Evolutionary conservation across 2,329 filamentous ascomycete genomes (phyloP), one percentile per base, ranked within the genome.

Genomic region (Monilinia aucupariae): DNA sequence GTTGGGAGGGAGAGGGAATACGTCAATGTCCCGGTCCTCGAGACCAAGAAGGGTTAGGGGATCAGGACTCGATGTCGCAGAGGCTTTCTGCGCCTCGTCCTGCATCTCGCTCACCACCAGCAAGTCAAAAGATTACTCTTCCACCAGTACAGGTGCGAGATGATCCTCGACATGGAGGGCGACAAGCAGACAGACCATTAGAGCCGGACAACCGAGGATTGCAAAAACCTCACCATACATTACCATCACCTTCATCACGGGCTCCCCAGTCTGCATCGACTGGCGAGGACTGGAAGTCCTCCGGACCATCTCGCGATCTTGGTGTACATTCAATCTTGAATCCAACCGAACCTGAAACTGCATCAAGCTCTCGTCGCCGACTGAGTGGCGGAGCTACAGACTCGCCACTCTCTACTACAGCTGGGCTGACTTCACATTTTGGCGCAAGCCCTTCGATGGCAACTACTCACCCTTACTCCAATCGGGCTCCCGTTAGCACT

Each of bases 31-130:
- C 79, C 75, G 79, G 78, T 78, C 77, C 76, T 76, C 76, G 75
- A 75, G 78, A 77, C 76, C 76, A 77, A 74, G 76, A 76, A 76
- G 75, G 76, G 75, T 77, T 76, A 80, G 81, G 82, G 79, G 82
- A 83, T 76, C 79, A 80, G 81, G 77, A 77, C 78, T 81, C 82
- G 78, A 87, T 87, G 85, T 85, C 83, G 78, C 82, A 85, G 79
- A 81, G 79, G 78, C 80, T 79, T 72, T 75, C 80, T 80, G 78
- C 78, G 76, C 77, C 81, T 81, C 79, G 76, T 74, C 79, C 82
- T 79, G 76, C 78, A 74, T 81, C 82, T 76, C 80, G 77, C 65
- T 73, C 73, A 68, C 68, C 73, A 66, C 52, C 70, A 67, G 72
- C 74, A 69, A 70, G 68, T 68, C 70, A 71, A 66, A 71, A 68